phyloP scores from a whole-genome alignment of 176 grass and related monocot species.

The Saccharum officinarum region DNA sequence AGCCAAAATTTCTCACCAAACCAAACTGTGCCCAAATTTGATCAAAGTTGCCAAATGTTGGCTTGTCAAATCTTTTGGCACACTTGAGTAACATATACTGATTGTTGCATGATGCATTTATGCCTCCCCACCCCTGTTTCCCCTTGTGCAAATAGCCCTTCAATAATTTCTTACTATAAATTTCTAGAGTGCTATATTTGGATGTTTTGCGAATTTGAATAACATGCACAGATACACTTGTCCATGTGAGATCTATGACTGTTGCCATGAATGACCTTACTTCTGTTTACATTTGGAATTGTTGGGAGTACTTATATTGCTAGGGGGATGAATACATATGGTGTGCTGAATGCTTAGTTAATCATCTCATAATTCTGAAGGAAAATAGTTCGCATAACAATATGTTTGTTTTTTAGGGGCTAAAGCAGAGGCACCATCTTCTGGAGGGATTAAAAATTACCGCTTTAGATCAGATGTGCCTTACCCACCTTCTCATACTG shows the following conservation, averaged over 20 bases:
- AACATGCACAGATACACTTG: neutral
- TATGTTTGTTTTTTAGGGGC: constrained; percentile 44
- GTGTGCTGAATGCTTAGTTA: neutral
- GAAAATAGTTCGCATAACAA: neutral
- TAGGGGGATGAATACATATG: neutral
- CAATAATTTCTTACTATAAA: neutral
- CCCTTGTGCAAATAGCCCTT: neutral
- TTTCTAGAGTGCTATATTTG: neutral
- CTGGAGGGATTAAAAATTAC: constrained; percentile 64
- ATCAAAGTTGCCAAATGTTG: neutral
- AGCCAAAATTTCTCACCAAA: neutral
- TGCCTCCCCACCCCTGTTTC: neutral
- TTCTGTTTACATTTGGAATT: neutral
- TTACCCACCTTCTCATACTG: constrained; percentile 75
- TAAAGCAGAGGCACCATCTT: constrained; percentile 46
- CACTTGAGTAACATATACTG: neutral
- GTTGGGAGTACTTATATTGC: neutral
- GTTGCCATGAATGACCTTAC: neutral
- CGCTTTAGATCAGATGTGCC: constrained; percentile 92
- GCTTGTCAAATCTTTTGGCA: neutral
- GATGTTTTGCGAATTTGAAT: neutral
- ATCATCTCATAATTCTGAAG: constrained; percentile 25
- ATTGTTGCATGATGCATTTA: neutral
- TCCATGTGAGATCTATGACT: neutral
- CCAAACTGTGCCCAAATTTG: neutral